A percentile compares a stretch with the other conserved stretches of the same genome.
phyloP scores from a whole-genome alignment of 2,329 filamentous ascomycete genomes.

The Cladorrhinum sp. region DNA sequence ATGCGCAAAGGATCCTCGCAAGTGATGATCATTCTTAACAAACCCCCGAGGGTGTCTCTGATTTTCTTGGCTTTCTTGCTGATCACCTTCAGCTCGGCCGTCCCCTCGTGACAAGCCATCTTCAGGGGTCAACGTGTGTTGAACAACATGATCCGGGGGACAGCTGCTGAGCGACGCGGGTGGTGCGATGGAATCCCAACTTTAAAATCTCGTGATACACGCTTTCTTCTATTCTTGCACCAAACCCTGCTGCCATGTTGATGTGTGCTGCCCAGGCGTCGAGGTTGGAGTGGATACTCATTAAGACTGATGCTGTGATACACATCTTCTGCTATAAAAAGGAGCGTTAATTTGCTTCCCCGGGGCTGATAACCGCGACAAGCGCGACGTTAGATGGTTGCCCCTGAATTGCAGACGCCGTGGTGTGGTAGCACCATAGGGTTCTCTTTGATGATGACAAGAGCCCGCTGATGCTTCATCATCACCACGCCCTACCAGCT shows the following conservation, averaged over 20 bases:
- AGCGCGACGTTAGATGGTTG: too few relatives aligned
- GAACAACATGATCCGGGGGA: neutral
- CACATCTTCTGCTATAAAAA: neutral
- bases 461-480: neutral
- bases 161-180: neutral
- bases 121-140: neutral
- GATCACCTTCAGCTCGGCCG: neutral
- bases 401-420: too few relatives aligned
- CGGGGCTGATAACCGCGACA: neutral
- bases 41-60: neutral
- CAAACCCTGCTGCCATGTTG: too few relatives aligned
- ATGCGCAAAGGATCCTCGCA: neutral
- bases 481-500: neutral
- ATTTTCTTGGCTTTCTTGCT: neutral
- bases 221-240: neutral
- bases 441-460: neutral
- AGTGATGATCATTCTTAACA: neutral
- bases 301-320: neutral
- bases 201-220: neutral
- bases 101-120: neutral
- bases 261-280: too few relatives aligned
- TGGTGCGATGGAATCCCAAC: neutral
- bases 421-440: neutral
- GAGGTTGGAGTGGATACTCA: too few relatives aligned
- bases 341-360: neutral